These are phyloP conservation scores for Colletotrichum sp. DNA, from an alignment of 2,329 filamentous ascomycete genomes.

Conservation along the genomic window DNA sequence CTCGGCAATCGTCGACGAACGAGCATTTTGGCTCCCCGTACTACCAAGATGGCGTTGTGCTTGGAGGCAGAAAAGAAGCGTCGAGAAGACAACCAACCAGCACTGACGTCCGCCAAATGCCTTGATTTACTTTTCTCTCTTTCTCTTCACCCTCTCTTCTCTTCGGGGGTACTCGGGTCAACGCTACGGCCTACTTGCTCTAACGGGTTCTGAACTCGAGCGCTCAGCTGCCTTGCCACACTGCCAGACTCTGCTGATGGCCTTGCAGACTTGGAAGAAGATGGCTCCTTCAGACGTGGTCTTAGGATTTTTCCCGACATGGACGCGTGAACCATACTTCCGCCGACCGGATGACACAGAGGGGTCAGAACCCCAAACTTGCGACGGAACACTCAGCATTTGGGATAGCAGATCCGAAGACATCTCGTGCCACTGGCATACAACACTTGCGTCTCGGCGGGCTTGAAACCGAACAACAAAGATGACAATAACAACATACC, in stretches of 20 bases:
- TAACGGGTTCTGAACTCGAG: background rate
- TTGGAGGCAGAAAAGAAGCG: conserved; percentile 6
- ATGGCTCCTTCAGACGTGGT: background rate
- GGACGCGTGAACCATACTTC: background rate
- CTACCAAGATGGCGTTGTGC: background rate
- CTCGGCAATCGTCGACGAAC: conserved; percentile 14
- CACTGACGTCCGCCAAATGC: background rate
- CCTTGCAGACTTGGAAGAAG: background rate
- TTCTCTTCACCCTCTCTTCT: background rate
- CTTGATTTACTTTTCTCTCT: background rate
- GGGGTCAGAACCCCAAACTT: background rate
- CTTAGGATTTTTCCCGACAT: background rate
- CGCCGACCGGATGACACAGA: conserved; percentile 11
- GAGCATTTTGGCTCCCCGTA: background rate
- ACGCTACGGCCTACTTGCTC: background rate
- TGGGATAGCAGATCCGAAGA: background rate
- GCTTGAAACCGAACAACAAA: conserved; percentile 3
- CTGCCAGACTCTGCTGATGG: background rate
- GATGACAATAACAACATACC: conserved; percentile 9
- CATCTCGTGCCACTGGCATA: background rate
- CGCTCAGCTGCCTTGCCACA: background rate
- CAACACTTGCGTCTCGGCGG: background rate
- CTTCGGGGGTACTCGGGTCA: background rate
- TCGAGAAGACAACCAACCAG: conserved; percentile 8
- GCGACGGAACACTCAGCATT: background rate